Evolutionary conservation across 306 rosid genomes (phyloP).

Genomic region (Malus sylvestris): DNA sequence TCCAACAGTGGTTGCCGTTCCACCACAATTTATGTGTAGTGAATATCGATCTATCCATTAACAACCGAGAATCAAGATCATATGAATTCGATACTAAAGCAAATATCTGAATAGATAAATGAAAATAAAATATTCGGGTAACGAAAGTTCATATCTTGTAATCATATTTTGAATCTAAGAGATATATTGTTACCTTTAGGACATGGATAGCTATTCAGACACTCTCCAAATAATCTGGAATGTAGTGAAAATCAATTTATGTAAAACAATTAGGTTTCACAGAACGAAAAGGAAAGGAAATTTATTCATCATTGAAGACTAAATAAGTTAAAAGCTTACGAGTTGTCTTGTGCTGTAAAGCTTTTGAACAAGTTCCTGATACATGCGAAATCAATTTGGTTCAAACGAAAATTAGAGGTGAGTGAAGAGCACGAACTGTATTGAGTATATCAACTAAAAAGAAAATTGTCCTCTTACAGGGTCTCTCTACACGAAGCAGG

Average conservation of each 20-base stretch:
- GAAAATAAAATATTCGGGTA: not conserved
- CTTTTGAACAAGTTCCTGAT: constrained; percentile 19
- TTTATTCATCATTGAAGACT: not conserved
- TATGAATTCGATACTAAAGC: not conserved
- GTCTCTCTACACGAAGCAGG: not conserved
- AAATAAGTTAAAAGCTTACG: constrained; percentile 8
- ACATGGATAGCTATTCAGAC: constrained; percentile 1
- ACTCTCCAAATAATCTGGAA: not conserved
- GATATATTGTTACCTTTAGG: constrained; percentile 11
- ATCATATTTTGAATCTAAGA: not conserved
- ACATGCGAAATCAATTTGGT: not conserved
- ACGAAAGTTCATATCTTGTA: not conserved
- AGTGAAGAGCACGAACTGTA: not conserved
- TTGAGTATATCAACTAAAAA: not conserved
- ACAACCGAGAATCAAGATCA: not conserved
- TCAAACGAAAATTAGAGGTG: not conserved
- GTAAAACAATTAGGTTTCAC: not conserved
- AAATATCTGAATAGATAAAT: not conserved
- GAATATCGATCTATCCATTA: not conserved
- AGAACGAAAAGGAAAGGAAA: not conserved
- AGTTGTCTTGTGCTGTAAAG: not conserved
- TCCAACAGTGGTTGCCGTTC: not conserved
- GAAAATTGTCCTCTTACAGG: constrained; percentile 6
- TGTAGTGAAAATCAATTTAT: not conserved
- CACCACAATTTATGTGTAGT: constrained; percentile 6